phyloP scores from a whole-genome alignment of 306 rosid species.

The Rosa lucieae region DNA sequence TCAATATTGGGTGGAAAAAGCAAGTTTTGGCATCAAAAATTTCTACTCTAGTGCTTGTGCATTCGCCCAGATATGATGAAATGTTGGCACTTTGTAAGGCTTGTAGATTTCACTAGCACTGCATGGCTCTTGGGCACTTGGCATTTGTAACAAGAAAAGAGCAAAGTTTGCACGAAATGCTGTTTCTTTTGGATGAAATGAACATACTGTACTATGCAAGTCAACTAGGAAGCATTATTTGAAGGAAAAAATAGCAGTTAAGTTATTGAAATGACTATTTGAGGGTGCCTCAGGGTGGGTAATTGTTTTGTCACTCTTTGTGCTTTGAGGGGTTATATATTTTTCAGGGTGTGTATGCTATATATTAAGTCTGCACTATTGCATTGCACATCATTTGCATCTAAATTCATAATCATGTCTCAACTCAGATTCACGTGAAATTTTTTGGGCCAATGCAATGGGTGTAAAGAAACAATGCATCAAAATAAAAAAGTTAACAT shows the following conservation, averaged over 20 bases:
- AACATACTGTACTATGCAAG: background rate
- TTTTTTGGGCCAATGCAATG: background rate
- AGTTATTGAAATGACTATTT: background rate
- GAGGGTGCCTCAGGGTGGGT: background rate
- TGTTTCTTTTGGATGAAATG: background rate
- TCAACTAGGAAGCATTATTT: background rate
- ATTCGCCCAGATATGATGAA: background rate
- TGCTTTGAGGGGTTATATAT: background rate
- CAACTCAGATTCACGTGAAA: background rate
- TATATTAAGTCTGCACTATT: background rate
- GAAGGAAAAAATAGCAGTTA: background rate
- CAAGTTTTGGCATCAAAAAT: background rate
- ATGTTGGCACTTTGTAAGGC: background rate
- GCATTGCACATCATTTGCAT: background rate
- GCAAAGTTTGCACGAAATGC: background rate
- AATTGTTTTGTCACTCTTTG: background rate
- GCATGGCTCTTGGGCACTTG: background rate
- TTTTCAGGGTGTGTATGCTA: background rate
- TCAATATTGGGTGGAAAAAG: background rate
- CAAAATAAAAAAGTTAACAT: background rate
- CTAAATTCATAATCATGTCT: background rate
- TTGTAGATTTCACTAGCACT: background rate
- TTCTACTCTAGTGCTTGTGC: background rate
- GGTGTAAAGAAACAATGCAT: conserved; percentile 2
- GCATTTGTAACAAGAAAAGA: background rate